phyloP scores from a whole-genome alignment of 208 protist genomes.

The Crithidia bombi region DNA sequence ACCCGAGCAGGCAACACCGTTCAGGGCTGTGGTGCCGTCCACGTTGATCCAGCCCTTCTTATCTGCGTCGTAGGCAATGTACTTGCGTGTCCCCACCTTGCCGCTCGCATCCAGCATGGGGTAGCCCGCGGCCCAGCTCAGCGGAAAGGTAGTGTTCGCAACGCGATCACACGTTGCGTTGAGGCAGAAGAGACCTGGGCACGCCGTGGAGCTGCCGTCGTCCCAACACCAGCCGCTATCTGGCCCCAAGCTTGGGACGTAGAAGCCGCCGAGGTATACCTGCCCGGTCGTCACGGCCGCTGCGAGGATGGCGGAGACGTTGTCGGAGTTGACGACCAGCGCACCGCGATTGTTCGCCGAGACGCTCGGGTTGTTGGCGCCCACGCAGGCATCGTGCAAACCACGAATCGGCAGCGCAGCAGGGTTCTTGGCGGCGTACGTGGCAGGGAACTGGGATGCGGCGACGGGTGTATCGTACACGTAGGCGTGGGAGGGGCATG shows the following conservation, averaged over 20 bases:
- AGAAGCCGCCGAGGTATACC: slow-evolving; percentile 13
- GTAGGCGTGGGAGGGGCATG: not conserved
- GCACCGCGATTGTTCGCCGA: not conserved
- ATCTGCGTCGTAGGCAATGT: slow-evolving; percentile 23
- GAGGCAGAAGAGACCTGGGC: slow-evolving; percentile 8
- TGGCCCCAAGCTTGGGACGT: not conserved
- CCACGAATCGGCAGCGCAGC: not conserved
- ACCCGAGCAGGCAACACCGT: slow-evolving; percentile 23
- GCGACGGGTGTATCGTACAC: not conserved
- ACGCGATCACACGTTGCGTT: not conserved
- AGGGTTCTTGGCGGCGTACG: slow-evolving; percentile 1
- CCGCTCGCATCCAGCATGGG: slow-evolving; percentile 2
- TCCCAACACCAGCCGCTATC: slow-evolving; percentile 8
- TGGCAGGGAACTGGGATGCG: slow-evolving; percentile 1
- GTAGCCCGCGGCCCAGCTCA: slow-evolving; percentile 18
- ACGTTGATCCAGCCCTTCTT: slow-evolving; percentile 21
- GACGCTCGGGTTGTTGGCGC: not conserved
- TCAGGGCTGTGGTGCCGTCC: slow-evolving; percentile 14
- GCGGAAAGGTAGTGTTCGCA: not conserved
- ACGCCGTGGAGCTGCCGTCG: not conserved
- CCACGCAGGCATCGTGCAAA: slow-evolving; percentile 6
- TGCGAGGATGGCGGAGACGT: not conserved
- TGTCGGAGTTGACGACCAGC: not conserved
- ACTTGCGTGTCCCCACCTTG: slow-evolving; percentile 5
- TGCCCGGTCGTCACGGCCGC: not conserved